phyloP scores from a whole-genome alignment of 305 asterid species.

The Fraxinus baroniana region DNA sequence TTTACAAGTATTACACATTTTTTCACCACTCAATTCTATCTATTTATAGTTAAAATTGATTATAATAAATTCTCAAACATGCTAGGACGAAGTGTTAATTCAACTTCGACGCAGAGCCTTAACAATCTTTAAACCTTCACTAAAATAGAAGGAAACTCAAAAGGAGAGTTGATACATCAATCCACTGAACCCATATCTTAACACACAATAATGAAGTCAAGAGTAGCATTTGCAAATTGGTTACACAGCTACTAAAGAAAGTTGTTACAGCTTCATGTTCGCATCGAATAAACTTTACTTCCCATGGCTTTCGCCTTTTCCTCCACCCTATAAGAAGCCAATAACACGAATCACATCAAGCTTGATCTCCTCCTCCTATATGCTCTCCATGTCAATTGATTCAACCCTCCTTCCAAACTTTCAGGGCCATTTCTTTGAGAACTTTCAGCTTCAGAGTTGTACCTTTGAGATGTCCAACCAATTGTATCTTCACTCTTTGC shows the following conservation, averaged over 20 bases:
- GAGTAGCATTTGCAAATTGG: neutral
- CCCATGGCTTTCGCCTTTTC: neutral
- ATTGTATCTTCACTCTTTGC: constrained; percentile 47
- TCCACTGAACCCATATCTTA: neutral
- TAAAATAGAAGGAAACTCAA: neutral
- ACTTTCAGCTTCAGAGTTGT: constrained; percentile 49
- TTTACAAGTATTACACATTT: neutral
- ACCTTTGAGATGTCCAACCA: constrained; percentile 44
- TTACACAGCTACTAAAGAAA: neutral
- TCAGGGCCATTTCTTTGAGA: constrained; percentile 42
- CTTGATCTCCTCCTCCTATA: constrained; percentile 84
- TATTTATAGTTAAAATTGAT: neutral
- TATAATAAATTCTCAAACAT: neutral
- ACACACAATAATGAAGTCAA: neutral
- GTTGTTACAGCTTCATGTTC: neutral
- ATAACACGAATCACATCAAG: constrained; percentile 39
- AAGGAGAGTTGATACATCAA: neutral
- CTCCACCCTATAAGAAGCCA: neutral
- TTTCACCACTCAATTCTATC: neutral
- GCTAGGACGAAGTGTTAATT: neutral
- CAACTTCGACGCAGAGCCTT: neutral
- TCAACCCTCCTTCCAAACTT: constrained; percentile 35
- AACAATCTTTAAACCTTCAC: neutral
- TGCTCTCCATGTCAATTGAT: constrained; percentile 70
- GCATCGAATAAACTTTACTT: neutral